phyloP scores from a whole-genome alignment of 2,329 filamentous ascomycete species.

The Colletotrichum euphorbiae region DNA sequence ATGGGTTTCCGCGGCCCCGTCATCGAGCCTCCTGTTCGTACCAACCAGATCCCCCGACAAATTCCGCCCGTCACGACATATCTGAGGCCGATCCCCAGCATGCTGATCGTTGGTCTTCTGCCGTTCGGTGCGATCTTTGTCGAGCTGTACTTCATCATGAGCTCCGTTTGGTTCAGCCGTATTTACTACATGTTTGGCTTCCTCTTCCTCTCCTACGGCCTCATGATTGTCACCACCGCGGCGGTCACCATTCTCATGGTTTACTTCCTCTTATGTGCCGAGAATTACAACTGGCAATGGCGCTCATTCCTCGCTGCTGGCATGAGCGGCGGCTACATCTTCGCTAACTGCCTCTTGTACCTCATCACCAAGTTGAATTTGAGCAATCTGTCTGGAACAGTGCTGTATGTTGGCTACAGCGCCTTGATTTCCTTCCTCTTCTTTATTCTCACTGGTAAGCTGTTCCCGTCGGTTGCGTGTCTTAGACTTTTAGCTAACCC shows the following conservation, averaged over 20 bases:
- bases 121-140: constrained; percentile 98
- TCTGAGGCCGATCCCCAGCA: constrained; percentile 86
- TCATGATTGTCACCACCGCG: constrained; percentile 96
- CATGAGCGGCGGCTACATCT: constrained; percentile 91
- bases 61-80: constrained; percentile 88
- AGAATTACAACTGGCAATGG: constrained; percentile 99
- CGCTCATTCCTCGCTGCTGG: constrained; percentile 91
- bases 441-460: constrained; percentile 92
- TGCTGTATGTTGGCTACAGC: constrained; percentile 95
- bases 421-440: constrained; percentile 89
- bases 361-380: constrained; percentile 90
- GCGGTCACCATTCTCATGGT: constrained; percentile 94
- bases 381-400: constrained; percentile 84
- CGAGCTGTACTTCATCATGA: constrained; percentile 99
- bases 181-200: constrained; percentile 99
- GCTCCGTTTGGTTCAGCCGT: constrained; percentile 97
- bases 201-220: constrained; percentile 94
- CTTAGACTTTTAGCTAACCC: not conserved
- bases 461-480: not conserved
- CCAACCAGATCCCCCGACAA: constrained; percentile 97
- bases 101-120: constrained; percentile 90
- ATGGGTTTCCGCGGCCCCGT: constrained; percentile 83
- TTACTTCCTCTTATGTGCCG: constrained; percentile 94
- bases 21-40: constrained; percentile 85
- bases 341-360: constrained; percentile 90